These are phyloP conservation scores for Neoascochyta sp. DNA, from an alignment of 2,329 filamentous ascomycete species.

Conservation along the genomic window DNA sequence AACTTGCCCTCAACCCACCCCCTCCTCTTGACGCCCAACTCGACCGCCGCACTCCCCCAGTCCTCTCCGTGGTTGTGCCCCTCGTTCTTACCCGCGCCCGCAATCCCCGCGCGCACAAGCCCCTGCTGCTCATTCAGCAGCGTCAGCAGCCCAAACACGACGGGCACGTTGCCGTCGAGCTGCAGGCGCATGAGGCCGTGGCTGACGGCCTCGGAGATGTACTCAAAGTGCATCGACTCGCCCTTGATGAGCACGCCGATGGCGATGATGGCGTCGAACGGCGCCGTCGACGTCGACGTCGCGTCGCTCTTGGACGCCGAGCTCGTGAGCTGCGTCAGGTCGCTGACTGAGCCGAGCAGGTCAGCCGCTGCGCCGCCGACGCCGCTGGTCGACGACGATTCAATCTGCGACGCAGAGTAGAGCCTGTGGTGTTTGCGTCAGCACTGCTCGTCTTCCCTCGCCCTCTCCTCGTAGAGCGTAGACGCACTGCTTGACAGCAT, in stretches of 20 bases:
- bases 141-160: conserved; percentile 89
- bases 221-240: conserved; percentile 99
- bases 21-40: conserved; percentile 83
- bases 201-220: conserved; percentile 87
- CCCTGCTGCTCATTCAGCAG: conserved; percentile 87
- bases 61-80: conserved; percentile 94
- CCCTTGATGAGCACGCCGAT: conserved; percentile 97
- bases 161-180: conserved; percentile 80
- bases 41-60: conserved; percentile 91
- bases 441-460: not conserved
- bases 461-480: too few species aligned
- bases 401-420: conserved; percentile 81
- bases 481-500: conserved; percentile 78
- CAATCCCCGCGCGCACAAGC: conserved; percentile 73
- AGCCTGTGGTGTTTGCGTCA: conserved; percentile 52
- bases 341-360: conserved; percentile 67
- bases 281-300: conserved; percentile 32
- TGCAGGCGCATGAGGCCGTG: conserved; percentile 94
- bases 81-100: conserved; percentile 40
- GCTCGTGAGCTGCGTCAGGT: conserved; percentile 43
- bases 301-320: conserved; percentile 28
- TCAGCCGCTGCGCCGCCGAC: conserved; percentile 68
- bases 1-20: conserved; percentile 73
- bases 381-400: conserved; percentile 55
- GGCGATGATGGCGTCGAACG: conserved; percentile 92